phyloP scores from a whole-genome alignment of 2,329 filamentous ascomycete species.

The Akanthomyces lecanii region DNA sequence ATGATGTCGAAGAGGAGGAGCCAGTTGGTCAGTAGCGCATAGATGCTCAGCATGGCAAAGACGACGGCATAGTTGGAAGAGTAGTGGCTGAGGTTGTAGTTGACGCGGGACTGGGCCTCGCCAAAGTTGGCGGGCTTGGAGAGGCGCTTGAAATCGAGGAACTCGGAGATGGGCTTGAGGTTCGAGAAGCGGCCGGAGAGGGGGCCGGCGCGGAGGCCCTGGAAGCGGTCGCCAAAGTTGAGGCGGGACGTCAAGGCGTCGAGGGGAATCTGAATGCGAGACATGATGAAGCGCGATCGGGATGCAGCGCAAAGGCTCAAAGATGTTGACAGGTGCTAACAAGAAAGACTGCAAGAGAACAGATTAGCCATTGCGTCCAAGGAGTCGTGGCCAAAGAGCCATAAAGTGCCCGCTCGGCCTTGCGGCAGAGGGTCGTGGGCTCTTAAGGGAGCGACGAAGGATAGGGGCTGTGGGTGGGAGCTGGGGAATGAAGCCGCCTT shows the following conservation, averaged over 20 bases:
- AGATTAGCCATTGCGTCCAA: slow-evolving; percentile 5
- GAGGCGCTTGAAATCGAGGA: slow-evolving; percentile 91
- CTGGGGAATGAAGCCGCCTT: not conserved
- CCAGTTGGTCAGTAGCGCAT: slow-evolving; percentile 85
- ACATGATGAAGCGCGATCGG: slow-evolving; percentile 49
- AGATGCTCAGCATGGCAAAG: slow-evolving; percentile 93
- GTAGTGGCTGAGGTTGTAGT: slow-evolving; percentile 96
- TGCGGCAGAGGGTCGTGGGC: not conserved
- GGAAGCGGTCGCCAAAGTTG: slow-evolving; percentile 80
- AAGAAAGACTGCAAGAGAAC: not conserved
- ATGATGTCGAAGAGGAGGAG: slow-evolving; percentile 88
- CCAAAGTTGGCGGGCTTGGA: slow-evolving; percentile 90
- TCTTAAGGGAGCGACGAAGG: not conserved
- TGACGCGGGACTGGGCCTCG: slow-evolving; percentile 86
- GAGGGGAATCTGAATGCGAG: slow-evolving; percentile 86
- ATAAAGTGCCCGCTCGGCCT: slow-evolving; percentile 7
- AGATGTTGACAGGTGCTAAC: not conserved
- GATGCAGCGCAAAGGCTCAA: slow-evolving; percentile 1
- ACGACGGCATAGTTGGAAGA: slow-evolving; percentile 96
- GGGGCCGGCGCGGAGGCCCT: slow-evolving; percentile 73
- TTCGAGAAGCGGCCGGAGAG: slow-evolving; percentile 84
- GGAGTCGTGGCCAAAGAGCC: not conserved
- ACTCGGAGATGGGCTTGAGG: slow-evolving; percentile 84
- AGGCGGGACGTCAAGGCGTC: slow-evolving; percentile 88
- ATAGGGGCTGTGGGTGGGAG: not conserved